Percentiles rank a stretch among this genome's conserved stretches.
phyloP scores from a whole-genome alignment of 2,329 filamentous ascomycete genomes.

The Trichoderma sp. region DNA sequence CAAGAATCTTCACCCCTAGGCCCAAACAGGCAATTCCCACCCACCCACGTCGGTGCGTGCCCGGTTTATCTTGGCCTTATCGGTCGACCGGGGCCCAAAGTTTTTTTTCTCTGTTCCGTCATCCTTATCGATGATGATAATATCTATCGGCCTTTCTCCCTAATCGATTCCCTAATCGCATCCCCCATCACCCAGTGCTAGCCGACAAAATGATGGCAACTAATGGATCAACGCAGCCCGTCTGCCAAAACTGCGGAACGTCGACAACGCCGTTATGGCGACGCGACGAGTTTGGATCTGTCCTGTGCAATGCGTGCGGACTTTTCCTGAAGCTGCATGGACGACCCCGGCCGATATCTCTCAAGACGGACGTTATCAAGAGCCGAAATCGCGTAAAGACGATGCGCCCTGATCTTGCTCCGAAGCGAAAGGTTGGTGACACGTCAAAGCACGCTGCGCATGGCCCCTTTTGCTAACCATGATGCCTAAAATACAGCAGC shows the following conservation, averaged over 20 bases:
- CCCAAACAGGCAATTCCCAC: conserved; percentile 9
- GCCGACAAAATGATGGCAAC: conserved; percentile 50
- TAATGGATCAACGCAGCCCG: conserved; percentile 74
- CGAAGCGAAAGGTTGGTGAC: conserved; percentile 74
- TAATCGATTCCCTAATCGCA: conserved; percentile 26
- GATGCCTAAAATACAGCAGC: conserved; percentile 22
- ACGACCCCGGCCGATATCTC: conserved; percentile 84
- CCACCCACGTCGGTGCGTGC: conserved; percentile 19
- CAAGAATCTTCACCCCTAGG: conserved; percentile 24
- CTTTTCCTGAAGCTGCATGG: conserved; percentile 97
- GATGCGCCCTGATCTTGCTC: conserved; percentile 69
- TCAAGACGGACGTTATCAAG: conserved; percentile 99
- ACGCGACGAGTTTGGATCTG: conserved; percentile 90
- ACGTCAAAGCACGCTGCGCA: neutral
- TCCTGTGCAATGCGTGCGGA: conserved; percentile 97
- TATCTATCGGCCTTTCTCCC: conserved; percentile 33
- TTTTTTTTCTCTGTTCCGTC: conserved; percentile 36
- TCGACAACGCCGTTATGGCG: conserved; percentile 97
- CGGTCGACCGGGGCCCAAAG: conserved; percentile 33
- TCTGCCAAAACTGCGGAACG: conserved; percentile 94
- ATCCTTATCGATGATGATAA: conserved; percentile 41
- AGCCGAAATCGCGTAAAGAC: conserved; percentile 98
- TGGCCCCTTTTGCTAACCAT: neutral
- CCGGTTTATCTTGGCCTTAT: conserved; percentile 37
- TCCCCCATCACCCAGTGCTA: conserved; percentile 32